phyloP scores from a whole-genome alignment of 1,139 yeast species.

The Martiniozyma asiatica region DNA sequence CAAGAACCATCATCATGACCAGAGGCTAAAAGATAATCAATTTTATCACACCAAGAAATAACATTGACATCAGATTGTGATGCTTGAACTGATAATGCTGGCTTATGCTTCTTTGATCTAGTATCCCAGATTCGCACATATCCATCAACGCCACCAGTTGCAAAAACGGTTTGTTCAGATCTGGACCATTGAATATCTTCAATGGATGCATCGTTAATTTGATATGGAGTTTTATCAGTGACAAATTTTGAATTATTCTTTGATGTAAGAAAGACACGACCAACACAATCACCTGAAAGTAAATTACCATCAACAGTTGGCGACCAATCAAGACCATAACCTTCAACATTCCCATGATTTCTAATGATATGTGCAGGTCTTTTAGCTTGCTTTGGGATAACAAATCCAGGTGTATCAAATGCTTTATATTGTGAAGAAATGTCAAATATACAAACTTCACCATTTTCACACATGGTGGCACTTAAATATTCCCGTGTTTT shows the following conservation, averaged over 20 bases:
- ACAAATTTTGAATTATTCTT: constrained; percentile 74
- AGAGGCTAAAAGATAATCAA: constrained; percentile 77
- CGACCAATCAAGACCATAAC: constrained; percentile 96
- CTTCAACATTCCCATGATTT: constrained; percentile 91
- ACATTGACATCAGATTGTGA: constrained; percentile 86
- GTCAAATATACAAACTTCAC: constrained; percentile 82
- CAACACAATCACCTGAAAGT: constrained; percentile 81
- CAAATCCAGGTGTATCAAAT: constrained; percentile 77
- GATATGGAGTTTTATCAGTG: constrained; percentile 76
- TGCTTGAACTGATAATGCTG: constrained; percentile 78
- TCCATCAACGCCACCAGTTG: constrained; percentile 89
- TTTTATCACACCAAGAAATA: constrained; percentile 87
- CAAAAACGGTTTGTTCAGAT: constrained; percentile 84
- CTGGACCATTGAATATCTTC: constrained; percentile 98
- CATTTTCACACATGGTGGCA: constrained; percentile 83
- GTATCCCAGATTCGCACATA: constrained; percentile 93
- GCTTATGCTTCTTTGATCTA: constrained; percentile 81
- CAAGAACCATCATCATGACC: constrained; percentile 97
- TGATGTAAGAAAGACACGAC: constrained; percentile 66
- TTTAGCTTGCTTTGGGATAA: constrained; percentile 65
- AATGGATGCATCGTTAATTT: constrained; percentile 60
- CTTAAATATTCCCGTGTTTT: constrained; percentile 56
- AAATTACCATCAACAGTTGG: constrained; percentile 76
- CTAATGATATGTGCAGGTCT: constrained; percentile 78
- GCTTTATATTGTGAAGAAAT: constrained; percentile 69